Percentiles rank a stretch among this genome's conserved stretches.
Evolutionary conservation across 2,329 filamentous ascomycete genomes (phyloP).

Genomic region (Fusarium avenaceum): DNA sequence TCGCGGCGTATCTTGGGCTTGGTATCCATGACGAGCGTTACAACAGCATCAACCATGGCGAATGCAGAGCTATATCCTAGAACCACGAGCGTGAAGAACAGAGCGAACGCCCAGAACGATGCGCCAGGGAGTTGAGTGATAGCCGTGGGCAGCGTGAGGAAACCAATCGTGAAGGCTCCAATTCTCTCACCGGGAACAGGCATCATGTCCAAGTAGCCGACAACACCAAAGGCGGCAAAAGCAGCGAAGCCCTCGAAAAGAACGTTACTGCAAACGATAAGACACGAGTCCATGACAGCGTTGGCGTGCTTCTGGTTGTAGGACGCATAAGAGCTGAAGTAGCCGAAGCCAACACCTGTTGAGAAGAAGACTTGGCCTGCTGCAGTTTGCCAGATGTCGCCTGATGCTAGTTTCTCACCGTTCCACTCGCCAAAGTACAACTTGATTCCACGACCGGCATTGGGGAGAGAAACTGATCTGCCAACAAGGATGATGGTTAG

Average conservation of each 20-base stretch:
- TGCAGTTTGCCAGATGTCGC: slow-evolving; percentile 70
- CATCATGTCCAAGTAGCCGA: slow-evolving; percentile 60
- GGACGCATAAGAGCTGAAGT: slow-evolving; percentile 70
- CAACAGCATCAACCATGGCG: slow-evolving; percentile 69
- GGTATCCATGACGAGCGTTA: slow-evolving; percentile 67
- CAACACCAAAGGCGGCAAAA: slow-evolving; percentile 66
- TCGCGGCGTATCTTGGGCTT: slow-evolving; percentile 56
- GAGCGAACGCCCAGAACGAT: slow-evolving; percentile 69
- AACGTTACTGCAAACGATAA: slow-evolving; percentile 68
- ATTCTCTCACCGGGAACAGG: slow-evolving; percentile 58
- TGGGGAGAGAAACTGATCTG: slow-evolving; percentile 65
- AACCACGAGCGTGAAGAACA: slow-evolving; percentile 71
- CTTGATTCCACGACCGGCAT: slow-evolving; percentile 65
- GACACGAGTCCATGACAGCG: slow-evolving; percentile 69
- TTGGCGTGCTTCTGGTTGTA: slow-evolving; percentile 71
- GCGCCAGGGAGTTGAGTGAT: slow-evolving; percentile 69
- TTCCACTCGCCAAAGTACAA: slow-evolving; percentile 63
- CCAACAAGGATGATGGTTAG: slow-evolving; percentile 69
- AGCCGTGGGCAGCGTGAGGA: slow-evolving; percentile 69
- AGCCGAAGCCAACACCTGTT: slow-evolving; percentile 70
- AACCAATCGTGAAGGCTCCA: slow-evolving; percentile 69
- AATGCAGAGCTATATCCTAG: slow-evolving; percentile 71
- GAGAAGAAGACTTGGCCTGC: slow-evolving; percentile 72
- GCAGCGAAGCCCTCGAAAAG: slow-evolving; percentile 68
- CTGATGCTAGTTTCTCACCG: slow-evolving; percentile 63